These are phyloP conservation scores for Cystobasidium sp. DNA, from an alignment of 1,284 basidiomycete genomes.

Conservation along the genomic window DNA sequence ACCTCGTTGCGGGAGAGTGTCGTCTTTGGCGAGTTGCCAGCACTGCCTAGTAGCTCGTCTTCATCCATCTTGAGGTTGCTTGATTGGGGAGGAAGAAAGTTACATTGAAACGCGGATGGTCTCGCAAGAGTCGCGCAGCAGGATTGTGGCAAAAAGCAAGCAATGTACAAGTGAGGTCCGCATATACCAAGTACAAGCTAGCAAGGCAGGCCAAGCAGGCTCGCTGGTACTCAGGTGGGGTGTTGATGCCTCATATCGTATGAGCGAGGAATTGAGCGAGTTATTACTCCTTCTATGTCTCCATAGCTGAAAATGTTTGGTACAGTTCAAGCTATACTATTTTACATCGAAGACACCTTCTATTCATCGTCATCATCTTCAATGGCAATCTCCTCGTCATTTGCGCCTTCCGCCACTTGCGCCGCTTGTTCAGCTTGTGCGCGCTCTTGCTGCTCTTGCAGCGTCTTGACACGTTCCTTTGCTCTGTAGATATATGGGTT, in stretches of 20 bases:
- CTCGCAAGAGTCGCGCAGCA: too few species aligned
- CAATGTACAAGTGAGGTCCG: too few species aligned
- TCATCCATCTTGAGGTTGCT: neutral
- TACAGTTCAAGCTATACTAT: neutral
- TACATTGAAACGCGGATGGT: neutral
- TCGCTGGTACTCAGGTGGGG: too few species aligned
- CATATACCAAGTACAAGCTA: too few species aligned
- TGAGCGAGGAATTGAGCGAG: too few species aligned
- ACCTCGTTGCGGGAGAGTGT: slow-evolving; percentile 66
- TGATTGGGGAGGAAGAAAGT: neutral
- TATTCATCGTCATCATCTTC: slow-evolving; percentile 47
- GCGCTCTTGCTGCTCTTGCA: slow-evolving; percentile 12
- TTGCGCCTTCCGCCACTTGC: slow-evolving; percentile 30
- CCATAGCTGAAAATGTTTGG: neutral
- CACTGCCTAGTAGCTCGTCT: slow-evolving; percentile 2
- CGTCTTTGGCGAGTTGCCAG: slow-evolving; percentile 5
- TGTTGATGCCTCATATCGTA: too few species aligned
- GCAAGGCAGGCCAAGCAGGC: too few species aligned
- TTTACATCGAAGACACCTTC: neutral
- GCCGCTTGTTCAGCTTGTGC: slow-evolving; percentile 32
- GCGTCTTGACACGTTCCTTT: slow-evolving; percentile 36
- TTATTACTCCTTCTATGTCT: neutral
- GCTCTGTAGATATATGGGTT: slow-evolving; percentile 5
- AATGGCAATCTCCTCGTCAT: slow-evolving; percentile 49
- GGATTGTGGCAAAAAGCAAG: too few species aligned